Percentiles rank a stretch among this genome's conserved stretches.
phyloP scores from a whole-genome alignment of 139 green algal species.

The Chlorella sp. region DNA sequence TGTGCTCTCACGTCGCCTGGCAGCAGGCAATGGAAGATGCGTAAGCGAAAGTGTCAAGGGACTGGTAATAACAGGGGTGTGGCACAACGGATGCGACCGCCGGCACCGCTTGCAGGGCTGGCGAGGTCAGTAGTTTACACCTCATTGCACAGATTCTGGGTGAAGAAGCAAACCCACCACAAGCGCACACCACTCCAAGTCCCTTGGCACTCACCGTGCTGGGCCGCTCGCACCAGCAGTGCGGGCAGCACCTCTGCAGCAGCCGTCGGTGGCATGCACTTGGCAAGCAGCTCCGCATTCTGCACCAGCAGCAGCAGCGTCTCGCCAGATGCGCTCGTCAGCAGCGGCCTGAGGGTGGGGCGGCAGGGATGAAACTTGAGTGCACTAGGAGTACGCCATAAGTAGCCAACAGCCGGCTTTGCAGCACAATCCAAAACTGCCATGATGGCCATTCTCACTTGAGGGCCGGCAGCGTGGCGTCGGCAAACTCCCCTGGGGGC shows the following conservation, averaged over 20 bases:
- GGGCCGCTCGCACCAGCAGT: slow-evolving; percentile 51
- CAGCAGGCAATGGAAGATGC: too few relatives aligned
- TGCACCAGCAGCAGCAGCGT: slow-evolving; percentile 63
- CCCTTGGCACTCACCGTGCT: slow-evolving; percentile 33
- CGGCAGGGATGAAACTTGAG: too few relatives aligned
- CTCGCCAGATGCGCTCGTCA: slow-evolving; percentile 38
- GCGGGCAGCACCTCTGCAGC: slow-evolving; percentile 51
- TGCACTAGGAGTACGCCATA: too few relatives aligned
- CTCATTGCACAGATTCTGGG: too few relatives aligned
- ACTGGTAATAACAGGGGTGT: too few relatives aligned
- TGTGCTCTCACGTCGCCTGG: slow-evolving; percentile 54
- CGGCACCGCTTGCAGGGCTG: too few relatives aligned
- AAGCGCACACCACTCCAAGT: too few relatives aligned
- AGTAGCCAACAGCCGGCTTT: neutral
- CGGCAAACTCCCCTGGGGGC: slow-evolving; percentile 48
- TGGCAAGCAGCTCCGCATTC: slow-evolving; percentile 42
- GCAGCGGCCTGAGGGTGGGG: slow-evolving; percentile 1
- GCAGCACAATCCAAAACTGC: neutral
- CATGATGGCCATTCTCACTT: neutral
- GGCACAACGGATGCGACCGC: too few relatives aligned
- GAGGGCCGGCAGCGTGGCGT: slow-evolving; percentile 60
- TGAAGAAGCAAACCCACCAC: too few relatives aligned
- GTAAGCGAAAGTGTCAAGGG: too few relatives aligned
- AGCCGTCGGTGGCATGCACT: slow-evolving; percentile 14
- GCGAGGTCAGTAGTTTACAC: too few relatives aligned